Base-by-base conservation (phyloP, 306 rosid genomes). In the Neltuma alba region DNA sequence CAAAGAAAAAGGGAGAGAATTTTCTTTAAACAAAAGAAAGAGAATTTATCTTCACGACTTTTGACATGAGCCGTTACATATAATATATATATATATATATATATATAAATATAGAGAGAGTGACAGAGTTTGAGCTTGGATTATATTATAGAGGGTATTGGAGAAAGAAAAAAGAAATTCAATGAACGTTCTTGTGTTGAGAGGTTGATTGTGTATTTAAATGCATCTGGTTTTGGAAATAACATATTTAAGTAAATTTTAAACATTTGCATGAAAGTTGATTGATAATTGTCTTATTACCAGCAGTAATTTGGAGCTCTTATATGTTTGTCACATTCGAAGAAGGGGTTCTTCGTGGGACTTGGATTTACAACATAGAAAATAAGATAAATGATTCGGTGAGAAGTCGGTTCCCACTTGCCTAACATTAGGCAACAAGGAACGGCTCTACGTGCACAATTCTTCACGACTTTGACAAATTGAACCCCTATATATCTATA, bases 381-480 rank as follows among this genome's bases (percentile, higher is more conserved):
- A 37, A 37, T 36, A 60, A 20, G 50, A 25, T n/a, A 42, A 82
- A 48, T 44, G 70, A 76, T 50, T 61, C 34, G 75, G 76, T 44
- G 28, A 18, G 20, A 2, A 65, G 58, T 47, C 60, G 67, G 74
- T 72, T 77, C 75, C 79, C 82, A 52, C 79, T 78, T 55, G 76
- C 74, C 86, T 55, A 73, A 66, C 48, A 12, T 3, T 28, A n/a
- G 42, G 78, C 69, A 72, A 70, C 70, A 63, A 11, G 25, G 13
- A 75, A 57, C 28, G 60, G 66, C n/a, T n/a, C 37, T 11, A 18
- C 64, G 28, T 60, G 37, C n/a, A 64, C 44, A 34, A 33, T 68
- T 54, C 25, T 36, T 23, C 41, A 62, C 42, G 37, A 30, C 28
- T 77, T 72, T 76, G 81, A 77, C 68, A 77, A 70, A 28, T 18